Evolutionary conservation across 352 stramenopile species (phyloP).

Genomic region (Saprolegnia diclina): DNA sequence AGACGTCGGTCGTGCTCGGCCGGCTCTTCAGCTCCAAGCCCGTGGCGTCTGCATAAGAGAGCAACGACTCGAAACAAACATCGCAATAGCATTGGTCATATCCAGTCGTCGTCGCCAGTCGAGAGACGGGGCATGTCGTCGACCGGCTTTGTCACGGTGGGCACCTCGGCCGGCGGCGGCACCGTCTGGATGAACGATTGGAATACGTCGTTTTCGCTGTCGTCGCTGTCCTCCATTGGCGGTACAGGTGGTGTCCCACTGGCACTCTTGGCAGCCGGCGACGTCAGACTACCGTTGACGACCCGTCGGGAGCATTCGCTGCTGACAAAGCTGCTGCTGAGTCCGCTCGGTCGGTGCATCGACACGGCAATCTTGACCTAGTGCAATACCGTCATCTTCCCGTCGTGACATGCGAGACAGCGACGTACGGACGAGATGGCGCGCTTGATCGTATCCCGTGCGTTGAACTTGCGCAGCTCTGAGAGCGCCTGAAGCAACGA

Average conservation of each 20-base stretch:
- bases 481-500: constrained; percentile 79
- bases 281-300: background rate
- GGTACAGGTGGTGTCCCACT: background rate
- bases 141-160: background rate
- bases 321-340: background rate
- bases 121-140: background rate
- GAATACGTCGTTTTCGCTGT: background rate
- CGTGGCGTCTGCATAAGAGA: background rate
- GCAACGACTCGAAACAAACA: background rate
- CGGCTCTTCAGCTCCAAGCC: background rate
- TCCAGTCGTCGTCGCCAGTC: background rate
- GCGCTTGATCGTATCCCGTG: constrained; percentile 89
- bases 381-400: background rate
- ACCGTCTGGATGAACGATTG: constrained; percentile 9
- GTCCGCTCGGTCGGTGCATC: background rate
- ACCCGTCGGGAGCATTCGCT: background rate
- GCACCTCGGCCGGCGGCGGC: background rate
- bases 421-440: constrained; percentile 78
- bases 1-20: background rate
- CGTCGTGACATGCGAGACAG: background rate
- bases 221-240: background rate
- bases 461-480: constrained; percentile 90
- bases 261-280: background rate
- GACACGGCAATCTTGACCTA: constrained; percentile 8
- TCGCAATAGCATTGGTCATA: background rate